Percentiles rank a stretch among this genome's conserved stretches.
Evolutionary conservation across 2,329 filamentous ascomycete genomes (phyloP).

Genomic region (Lasiodiplodia sp.): DNA sequence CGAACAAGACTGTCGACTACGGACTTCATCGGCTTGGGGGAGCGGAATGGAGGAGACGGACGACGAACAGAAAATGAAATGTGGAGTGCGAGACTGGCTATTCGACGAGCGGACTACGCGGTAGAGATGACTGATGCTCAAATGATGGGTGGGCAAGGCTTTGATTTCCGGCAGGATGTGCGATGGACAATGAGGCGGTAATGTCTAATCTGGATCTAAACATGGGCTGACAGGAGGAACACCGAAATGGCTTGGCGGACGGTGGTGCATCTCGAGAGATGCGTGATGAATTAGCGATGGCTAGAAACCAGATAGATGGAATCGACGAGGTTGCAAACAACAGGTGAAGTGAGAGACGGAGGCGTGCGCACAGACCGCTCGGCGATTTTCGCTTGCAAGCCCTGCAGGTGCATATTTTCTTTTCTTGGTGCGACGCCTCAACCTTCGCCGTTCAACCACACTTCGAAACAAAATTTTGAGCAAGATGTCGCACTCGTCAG

Average conservation of each 20-base stretch:
- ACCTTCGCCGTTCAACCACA: background rate
- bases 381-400: constrained; percentile 22
- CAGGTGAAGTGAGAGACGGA: background rate
- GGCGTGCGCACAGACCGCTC: background rate
- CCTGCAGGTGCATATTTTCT: constrained; percentile 19
- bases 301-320: background rate
- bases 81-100: background rate
- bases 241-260: background rate
- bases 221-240: background rate
- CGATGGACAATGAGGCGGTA: background rate
- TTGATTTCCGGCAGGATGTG: background rate
- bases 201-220: background rate
- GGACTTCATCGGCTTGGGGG: constrained; percentile 65
- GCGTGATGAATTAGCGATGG: background rate
- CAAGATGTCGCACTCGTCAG: constrained; percentile 24
- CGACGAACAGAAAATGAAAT: background rate
- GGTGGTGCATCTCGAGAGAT: background rate
- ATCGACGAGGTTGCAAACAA: background rate
- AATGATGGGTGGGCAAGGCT: background rate
- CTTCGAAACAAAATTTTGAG: background rate
- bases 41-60: too few relatives aligned
- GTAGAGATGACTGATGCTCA: background rate
- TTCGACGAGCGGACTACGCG: background rate
- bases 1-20: constrained; percentile 71
- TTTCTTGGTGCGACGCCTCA: background rate